phyloP scores from a whole-genome alignment of 2,329 filamentous ascomycete species.

The Aspergillus sp. region DNA sequence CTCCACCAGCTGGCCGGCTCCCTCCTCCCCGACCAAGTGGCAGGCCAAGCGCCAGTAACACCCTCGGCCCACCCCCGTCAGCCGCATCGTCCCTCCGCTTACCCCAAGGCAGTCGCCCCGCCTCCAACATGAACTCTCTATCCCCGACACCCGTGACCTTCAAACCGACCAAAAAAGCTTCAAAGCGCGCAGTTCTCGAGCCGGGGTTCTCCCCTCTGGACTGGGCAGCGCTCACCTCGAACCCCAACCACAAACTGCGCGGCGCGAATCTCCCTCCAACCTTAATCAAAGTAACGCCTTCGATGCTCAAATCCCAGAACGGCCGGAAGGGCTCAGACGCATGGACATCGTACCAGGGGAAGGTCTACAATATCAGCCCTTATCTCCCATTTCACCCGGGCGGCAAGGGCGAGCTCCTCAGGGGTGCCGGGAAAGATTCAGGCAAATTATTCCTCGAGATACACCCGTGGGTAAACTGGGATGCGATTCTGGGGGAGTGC shows the following conservation, averaged over 20 bases:
- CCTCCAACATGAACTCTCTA: constrained; percentile 40
- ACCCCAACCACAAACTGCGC: constrained; percentile 66
- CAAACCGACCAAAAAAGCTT: constrained; percentile 54
- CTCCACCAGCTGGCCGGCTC: constrained; percentile 16
- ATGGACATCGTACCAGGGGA: constrained; percentile 86
- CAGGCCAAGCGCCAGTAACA: constrained; percentile 13
- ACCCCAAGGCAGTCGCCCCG: constrained; percentile 41
- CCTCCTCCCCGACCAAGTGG: constrained; percentile 34
- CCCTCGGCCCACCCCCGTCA: constrained; percentile 45
- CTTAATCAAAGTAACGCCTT: constrained; percentile 74
- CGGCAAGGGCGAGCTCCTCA: constrained; percentile 62
- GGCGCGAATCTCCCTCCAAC: constrained; percentile 52
- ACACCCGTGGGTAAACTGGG: constrained; percentile 69
- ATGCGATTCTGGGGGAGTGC: constrained; percentile 63
- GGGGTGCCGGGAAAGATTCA: constrained; percentile 66
- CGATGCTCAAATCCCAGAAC: constrained; percentile 73
- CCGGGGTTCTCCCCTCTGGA: constrained; percentile 93
- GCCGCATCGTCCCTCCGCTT: constrained; percentile 45
- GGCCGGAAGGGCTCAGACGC: constrained; percentile 82
- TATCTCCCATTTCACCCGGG: constrained; percentile 91
- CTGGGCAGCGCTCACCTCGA: constrained; percentile 77
- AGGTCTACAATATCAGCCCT: constrained; percentile 90
- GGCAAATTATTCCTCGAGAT: constrained; percentile 62
- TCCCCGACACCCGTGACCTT: constrained; percentile 43
- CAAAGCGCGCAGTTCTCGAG: constrained; percentile 56